Percentiles rank a stretch among this genome's conserved stretches.
phyloP scores from a whole-genome alignment of 2,329 filamentous ascomycete genomes.

The Fusarium domesticum region DNA sequence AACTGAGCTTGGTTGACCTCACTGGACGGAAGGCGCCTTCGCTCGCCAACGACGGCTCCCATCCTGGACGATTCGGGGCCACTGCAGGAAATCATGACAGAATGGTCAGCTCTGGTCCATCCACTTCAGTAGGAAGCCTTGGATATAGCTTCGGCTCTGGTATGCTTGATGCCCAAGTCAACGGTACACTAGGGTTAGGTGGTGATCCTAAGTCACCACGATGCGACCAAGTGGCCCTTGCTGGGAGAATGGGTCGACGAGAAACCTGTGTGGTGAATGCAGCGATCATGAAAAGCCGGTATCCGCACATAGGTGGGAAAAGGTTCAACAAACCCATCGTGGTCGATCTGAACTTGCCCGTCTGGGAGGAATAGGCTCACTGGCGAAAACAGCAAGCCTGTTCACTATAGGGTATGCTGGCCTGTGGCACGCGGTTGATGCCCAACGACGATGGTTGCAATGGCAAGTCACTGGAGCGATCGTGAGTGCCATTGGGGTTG shows the following conservation, averaged over 20 bases:
- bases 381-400: slow-evolving; percentile 8
- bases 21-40: slow-evolving; percentile 42
- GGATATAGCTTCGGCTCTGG: slow-evolving; percentile 13
- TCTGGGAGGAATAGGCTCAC: slow-evolving; percentile 33
- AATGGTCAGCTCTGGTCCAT: neutral
- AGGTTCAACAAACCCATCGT: slow-evolving; percentile 76
- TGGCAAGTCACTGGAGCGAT: neutral
- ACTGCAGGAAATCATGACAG: slow-evolving; percentile 5
- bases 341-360: slow-evolving; percentile 73
- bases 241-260: slow-evolving; percentile 44
- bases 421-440: slow-evolving; percentile 20
- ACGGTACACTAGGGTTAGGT: slow-evolving; percentile 35
- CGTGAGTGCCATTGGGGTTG: neutral
- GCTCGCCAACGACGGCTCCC: slow-evolving; percentile 48
- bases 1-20: slow-evolving; percentile 62
- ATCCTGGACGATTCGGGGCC: slow-evolving; percentile 14
- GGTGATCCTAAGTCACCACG: slow-evolving; percentile 41
- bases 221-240: slow-evolving; percentile 41
- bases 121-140: neutral
- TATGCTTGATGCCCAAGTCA: slow-evolving; percentile 20
- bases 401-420: slow-evolving; percentile 17
- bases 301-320: slow-evolving; percentile 60
- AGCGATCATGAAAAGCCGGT: slow-evolving; percentile 66
- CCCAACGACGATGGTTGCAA: slow-evolving; percentile 19
- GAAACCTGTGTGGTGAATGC: slow-evolving; percentile 83